Conservation (phyloP, 2,329 filamentous ascomycete genomes). For the Magnaporthiopsis incrustans region DNA sequence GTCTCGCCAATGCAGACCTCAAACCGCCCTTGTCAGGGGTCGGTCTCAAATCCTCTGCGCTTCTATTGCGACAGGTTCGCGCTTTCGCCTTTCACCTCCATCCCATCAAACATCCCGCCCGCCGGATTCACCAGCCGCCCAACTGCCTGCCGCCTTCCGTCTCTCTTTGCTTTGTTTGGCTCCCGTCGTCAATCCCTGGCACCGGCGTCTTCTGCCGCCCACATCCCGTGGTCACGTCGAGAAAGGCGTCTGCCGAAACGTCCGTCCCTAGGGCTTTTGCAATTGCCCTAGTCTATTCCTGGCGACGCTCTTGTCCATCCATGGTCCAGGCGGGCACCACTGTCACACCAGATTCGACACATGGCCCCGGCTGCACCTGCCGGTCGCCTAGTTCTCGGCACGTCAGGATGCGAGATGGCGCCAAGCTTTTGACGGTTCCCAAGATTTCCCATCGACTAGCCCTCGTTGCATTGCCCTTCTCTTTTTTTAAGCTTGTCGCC, state of each 20-base stretch:
- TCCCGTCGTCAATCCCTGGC: background rate
- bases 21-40: conserved; percentile 21
- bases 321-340: background rate
- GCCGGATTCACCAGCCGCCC: background rate
- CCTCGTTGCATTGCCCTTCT: background rate
- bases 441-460: background rate
- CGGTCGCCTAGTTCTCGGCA: background rate
- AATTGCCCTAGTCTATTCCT: background rate
- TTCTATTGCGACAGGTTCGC: no score
- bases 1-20: conserved; percentile 14
- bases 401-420: background rate
- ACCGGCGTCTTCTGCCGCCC: no score
- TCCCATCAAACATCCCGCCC: background rate
- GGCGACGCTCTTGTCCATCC: no score
- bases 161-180: background rate
- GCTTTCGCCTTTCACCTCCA: background rate
- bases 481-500: background rate
- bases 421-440: background rate
- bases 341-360: background rate
- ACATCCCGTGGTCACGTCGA: background rate
- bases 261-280: background rate
- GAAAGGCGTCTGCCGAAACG: background rate
- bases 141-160: background rate
- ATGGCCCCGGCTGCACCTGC: background rate
- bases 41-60: conserved; percentile 18